These are phyloP conservation scores for Yamadazyma conglobata DNA, from an alignment of 1,139 yeast species.

Conservation along the genomic window DNA sequence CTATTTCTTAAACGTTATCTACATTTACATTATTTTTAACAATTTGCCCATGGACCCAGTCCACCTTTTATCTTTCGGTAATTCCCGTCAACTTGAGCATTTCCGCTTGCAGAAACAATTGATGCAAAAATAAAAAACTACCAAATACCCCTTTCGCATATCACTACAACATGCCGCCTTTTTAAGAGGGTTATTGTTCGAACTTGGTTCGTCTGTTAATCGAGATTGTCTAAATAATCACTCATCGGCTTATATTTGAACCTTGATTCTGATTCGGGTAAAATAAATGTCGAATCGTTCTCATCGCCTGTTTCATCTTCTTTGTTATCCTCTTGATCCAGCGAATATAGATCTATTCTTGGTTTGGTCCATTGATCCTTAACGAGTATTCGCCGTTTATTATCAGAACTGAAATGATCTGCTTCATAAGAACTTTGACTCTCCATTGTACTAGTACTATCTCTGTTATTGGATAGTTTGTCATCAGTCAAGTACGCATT, in stretches of 20 bases:
- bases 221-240: constrained; percentile 25
- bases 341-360: neutral
- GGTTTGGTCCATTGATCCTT: neutral
- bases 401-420: too few relatives aligned
- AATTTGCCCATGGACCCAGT: too few relatives aligned
- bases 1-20: too few relatives aligned
- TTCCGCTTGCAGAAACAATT: too few relatives aligned
- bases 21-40: too few relatives aligned
- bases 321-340: neutral
- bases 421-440: constrained; percentile 1
- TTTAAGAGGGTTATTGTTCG: too few relatives aligned
- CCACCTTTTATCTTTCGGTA: too few relatives aligned
- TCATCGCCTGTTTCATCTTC: constrained; percentile 6
- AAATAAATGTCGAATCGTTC: constrained; percentile 17
- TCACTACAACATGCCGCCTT: too few relatives aligned
- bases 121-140: too few relatives aligned
- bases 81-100: too few relatives aligned
- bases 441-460: constrained; percentile 4
- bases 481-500: constrained; percentile 43
- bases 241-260: constrained; percentile 19
- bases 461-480: constrained; percentile 14
- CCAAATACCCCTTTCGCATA: too few relatives aligned
- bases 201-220: constrained; percentile 8
- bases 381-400: too few relatives aligned
- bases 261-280: constrained; percentile 5